Evolutionary conservation across 208 protist species (phyloP), one percentile per base, ranked within the genome.

Genomic region (Eutreptiella sp.): DNA sequence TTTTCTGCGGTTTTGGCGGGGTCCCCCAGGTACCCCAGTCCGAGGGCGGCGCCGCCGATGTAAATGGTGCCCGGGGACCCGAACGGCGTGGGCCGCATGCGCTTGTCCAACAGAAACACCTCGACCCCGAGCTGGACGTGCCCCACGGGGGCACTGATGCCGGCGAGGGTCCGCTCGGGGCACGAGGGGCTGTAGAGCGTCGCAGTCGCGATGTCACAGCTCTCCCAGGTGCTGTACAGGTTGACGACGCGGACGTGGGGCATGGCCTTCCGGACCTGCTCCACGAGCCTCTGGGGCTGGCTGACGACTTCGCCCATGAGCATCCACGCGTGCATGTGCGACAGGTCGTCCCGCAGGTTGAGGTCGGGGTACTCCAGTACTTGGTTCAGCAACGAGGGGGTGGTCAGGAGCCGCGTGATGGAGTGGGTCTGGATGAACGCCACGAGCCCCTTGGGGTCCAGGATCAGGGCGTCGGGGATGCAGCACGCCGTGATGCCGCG

Each of bases 221-320:
- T 53, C 19, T 68, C 62, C 62, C 62, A 68, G 3, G 62, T 45
- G 27, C 42, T 54, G 36, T 68, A 68, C 16, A 35, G 35, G 43
- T 68, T 68, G 43, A 68, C 52, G 42, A 63, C 14, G 4, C 1
- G 3, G 11, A 63, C n/a, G 31, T 48, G 2, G 3, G 62, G 53
- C 14, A 68, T 2, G 16, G 32, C 24, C 11, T 3, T 34, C 38
- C 27, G 7, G 7, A 24, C 38, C 21, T 7, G 38, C 24, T 4
- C 14, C 2, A 28, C 3, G 36, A 63, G 48, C 21, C n/a, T 36
- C 4, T 46, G 2, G 38, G 48, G n/a, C n/a, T n/a, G n/a, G n/a
- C n/a, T 35, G 7, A 32, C 26, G 16, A 63, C 52, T 28, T 63
- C 52, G 16, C 62, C 62, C 29, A 53, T 57, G 52, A 66, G 52